These are phyloP conservation scores for Cladophialophora carrionii DNA, from an alignment of 2,329 filamentous ascomycete genomes.

Conservation along the genomic window DNA sequence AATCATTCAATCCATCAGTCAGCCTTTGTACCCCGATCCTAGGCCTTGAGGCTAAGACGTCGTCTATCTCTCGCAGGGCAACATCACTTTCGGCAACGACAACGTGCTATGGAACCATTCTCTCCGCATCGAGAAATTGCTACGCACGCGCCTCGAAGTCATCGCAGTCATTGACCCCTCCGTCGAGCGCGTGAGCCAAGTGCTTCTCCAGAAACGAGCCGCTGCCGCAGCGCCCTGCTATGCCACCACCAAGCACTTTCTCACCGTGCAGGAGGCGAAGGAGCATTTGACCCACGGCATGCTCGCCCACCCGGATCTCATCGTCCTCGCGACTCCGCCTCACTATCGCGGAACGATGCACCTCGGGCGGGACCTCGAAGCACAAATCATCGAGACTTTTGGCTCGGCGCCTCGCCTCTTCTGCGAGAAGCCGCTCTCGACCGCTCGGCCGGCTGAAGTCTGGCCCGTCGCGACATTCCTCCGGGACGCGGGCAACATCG, in stretches of 20 bases:
- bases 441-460: background rate
- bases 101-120: conserved; percentile 22
- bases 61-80: conserved; percentile 1
- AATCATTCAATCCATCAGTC: background rate
- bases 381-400: background rate
- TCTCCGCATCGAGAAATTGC: conserved; percentile 14
- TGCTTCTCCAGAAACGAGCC: background rate
- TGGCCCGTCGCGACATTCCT: background rate
- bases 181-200: conserved; percentile 9
- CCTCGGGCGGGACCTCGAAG: background rate
- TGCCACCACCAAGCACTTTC: conserved; percentile 7
- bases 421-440: background rate
- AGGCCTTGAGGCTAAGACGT: background rate
- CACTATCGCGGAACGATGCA: background rate
- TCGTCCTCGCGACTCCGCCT: background rate
- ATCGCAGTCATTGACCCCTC: conserved; percentile 14
- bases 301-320: background rate
- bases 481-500: background rate
- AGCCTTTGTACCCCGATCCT: background rate
- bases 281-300: background rate
- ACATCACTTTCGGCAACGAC: conserved; percentile 19
- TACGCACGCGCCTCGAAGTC: conserved; percentile 4
- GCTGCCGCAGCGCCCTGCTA: conserved; percentile 8
- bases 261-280: background rate
- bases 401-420: background rate